Conservation (phyloP, 805 yeast genomes). For the Saccharomycopsis sp. region DNA sequence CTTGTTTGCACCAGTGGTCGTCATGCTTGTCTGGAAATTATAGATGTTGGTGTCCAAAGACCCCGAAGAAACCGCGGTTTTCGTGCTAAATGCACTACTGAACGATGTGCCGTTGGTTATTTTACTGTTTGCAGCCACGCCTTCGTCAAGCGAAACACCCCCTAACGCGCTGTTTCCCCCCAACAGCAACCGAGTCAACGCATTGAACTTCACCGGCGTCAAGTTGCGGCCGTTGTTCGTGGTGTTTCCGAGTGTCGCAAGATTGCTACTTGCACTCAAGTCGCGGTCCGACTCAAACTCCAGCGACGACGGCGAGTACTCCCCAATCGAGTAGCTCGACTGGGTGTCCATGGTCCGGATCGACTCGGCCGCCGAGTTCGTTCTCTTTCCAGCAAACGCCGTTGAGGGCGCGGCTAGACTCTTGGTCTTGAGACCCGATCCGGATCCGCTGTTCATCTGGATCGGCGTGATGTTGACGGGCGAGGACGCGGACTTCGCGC, state of each 20-base stretch:
- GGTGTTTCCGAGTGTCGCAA: not conserved
- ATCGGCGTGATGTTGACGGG: not conserved
- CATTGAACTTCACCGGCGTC: constrained; percentile 22
- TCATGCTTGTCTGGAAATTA: not conserved
- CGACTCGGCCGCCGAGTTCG: not conserved
- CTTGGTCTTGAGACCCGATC: not conserved
- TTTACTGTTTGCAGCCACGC: too few relatives aligned
- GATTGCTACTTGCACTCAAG: constrained; percentile 2
- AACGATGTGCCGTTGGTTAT: not conserved
- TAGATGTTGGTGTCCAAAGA: not conserved
- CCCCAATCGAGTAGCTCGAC: constrained; percentile 38
- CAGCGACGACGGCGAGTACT: constrained; percentile 41
- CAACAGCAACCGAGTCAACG: constrained; percentile 14
- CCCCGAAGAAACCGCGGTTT: not conserved
- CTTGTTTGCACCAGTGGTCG: not conserved
- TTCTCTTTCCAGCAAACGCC: constrained; percentile 1
- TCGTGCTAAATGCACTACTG: too few relatives aligned
- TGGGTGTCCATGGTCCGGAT: constrained; percentile 25
- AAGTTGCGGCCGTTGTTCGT: constrained; percentile 26
- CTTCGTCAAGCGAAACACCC: too few relatives aligned
- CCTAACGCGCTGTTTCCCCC: not conserved
- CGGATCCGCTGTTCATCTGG: not conserved
- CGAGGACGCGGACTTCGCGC: not conserved
- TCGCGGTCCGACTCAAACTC: constrained; percentile 35
- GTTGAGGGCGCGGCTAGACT: not conserved